These are phyloP conservation scores for Penicillium sp. DNA, from an alignment of 2,329 filamentous ascomycete genomes.

Conservation along the genomic window DNA sequence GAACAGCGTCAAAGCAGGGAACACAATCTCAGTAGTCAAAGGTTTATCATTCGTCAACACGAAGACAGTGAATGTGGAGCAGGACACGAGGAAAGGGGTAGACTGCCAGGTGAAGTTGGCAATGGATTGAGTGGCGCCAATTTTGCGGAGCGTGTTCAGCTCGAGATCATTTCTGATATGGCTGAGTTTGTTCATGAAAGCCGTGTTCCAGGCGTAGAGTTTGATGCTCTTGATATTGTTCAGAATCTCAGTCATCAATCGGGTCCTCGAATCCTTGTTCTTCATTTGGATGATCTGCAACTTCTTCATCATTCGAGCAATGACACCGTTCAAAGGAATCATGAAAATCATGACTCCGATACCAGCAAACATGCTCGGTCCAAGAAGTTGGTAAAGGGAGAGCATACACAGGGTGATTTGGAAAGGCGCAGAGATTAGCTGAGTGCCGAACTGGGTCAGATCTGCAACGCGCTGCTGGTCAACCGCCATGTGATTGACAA, in stretches of 20 bases:
- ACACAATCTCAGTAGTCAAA: conserved; percentile 90
- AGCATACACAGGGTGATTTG: conserved; percentile 95
- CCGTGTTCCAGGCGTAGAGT: conserved; percentile 93
- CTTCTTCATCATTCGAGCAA: conserved; percentile 89
- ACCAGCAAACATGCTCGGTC: conserved; percentile 91
- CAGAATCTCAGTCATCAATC: conserved; percentile 93
- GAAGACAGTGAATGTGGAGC: conserved; percentile 92
- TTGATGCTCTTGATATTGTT: conserved; percentile 99
- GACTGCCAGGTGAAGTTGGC: conserved; percentile 98
- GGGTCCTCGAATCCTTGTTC: conserved; percentile 92
- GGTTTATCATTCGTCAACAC: conserved; percentile 79
- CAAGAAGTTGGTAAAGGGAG: conserved; percentile 92
- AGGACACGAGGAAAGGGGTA: conserved; percentile 95
- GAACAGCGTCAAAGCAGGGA: conserved; percentile 88
- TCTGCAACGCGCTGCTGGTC: conserved; percentile 95
- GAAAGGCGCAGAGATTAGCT: conserved; percentile 94
- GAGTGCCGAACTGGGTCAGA: conserved; percentile 90
- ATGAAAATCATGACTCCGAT: conserved; percentile 94
- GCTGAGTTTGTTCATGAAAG: conserved; percentile 97
- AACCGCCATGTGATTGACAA: conserved; percentile 99
- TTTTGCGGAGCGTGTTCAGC: conserved; percentile 91
- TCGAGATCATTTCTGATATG: conserved; percentile 94
- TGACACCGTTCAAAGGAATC: conserved; percentile 92
- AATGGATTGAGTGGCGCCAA: conserved; percentile 88
- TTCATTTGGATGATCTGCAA: conserved; percentile 98